Base-by-base conservation (phyloP, 139 green algal genomes). In the Penium margaritaceum region DNA sequence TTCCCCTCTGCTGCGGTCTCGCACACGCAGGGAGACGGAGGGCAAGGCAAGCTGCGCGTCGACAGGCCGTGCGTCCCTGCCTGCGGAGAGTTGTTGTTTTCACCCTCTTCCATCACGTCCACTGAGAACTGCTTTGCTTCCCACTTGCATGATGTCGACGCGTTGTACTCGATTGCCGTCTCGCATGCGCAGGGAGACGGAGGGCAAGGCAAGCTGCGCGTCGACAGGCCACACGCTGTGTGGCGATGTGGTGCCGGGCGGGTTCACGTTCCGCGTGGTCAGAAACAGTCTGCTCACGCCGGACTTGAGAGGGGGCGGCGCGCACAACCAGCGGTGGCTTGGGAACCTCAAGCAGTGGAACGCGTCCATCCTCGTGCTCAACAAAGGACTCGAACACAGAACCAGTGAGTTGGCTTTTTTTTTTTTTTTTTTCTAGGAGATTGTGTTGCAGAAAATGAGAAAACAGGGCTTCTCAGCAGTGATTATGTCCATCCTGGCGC, bases 261-360 rank as follows among this genome's bases (percentile, higher is more conserved):
- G 66, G 2, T 47, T 74, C 32, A 74, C 51, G n/a, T 33, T 74
- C n/a, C 66, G 66, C 19, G 66, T 74, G 0, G 66, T 74, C 21
- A 64, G 44, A n/a, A 74, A 74, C 66, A 74, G 66, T 24, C 41
- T 74, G 19, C 41, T 74, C 21, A 30, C 66, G 0, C 66, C 66
- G 1, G 66, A 74, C 66, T 64, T 34, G 1, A 39, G 38, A 1
- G 66, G 66, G 21, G 66, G 66, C 24, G 66, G 66, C 21, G 44
- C 27, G 35, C 27, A 30, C 38, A 74, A 74, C 41, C 41, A 74
- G 33, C 41, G 44, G 21, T 74, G 66, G 66, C 66, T 74, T 19
- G n/a, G 35, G 5, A 19, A 74, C n/a, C 66, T 74, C 6, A 2
- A 15, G 0, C 17, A 63, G 17, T 74, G 66, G 66, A 63, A 74